Conservation (phyloP, 768 basidiomycete genomes). For the Calvatia gigantea region DNA sequence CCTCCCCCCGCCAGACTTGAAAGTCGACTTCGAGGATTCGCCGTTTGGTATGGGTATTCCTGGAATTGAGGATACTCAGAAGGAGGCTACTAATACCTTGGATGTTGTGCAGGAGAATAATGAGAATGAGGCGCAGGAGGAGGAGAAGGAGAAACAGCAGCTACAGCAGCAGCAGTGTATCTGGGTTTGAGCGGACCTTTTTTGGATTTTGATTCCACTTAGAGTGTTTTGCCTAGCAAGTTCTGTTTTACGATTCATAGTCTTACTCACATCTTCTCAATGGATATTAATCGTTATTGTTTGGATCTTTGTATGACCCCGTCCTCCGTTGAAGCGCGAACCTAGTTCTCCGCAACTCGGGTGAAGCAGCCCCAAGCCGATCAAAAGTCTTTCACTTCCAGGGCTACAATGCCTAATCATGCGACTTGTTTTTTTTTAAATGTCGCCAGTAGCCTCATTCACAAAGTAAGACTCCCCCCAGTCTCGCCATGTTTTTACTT, state of each 20-base stretch:
- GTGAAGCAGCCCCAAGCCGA: no score
- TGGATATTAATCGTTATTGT: neutral
- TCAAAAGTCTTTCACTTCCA: no score
- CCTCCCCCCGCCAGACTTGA: slow-evolving; percentile 8
- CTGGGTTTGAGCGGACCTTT: neutral
- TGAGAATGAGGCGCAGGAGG: slow-evolving; percentile 9
- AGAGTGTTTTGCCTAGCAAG: neutral
- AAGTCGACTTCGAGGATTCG: slow-evolving; percentile 9
- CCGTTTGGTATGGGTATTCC: slow-evolving; percentile 9
- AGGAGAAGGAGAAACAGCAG: neutral
- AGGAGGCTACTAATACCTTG: slow-evolving; percentile 5
- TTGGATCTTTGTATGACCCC: neutral
- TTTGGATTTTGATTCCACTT: neutral
- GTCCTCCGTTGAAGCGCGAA: no score
- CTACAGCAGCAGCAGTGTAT: neutral
- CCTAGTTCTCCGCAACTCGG: no score
- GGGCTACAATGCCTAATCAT: no score
- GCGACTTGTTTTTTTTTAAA: no score
- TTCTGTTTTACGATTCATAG: neutral
- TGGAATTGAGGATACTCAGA: slow-evolving; percentile 8
- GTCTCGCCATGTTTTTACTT: no score
- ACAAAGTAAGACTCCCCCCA: no score
- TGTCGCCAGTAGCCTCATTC: no score
- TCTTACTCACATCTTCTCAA: neutral
- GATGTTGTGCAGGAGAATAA: slow-evolving; percentile 9